A percentile compares a stretch with the other conserved stretches of the same genome.
Conservation (phyloP, 1,284 basidiomycete genomes). For the Caloboletus inedulis region DNA sequence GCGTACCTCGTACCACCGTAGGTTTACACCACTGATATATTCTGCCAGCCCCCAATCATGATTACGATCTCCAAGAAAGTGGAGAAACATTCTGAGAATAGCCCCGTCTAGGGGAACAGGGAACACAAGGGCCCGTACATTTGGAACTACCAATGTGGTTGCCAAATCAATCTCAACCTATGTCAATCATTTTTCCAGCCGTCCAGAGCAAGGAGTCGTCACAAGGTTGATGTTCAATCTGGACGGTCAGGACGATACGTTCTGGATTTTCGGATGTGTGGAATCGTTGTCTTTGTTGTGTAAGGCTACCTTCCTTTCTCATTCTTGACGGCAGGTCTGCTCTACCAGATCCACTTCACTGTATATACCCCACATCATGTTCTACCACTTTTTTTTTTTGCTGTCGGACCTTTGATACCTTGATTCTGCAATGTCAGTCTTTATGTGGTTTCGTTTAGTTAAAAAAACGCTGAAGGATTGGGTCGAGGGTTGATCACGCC, state of each 20-base stretch:
- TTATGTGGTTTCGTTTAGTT: not conserved
- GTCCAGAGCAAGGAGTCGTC: not conserved
- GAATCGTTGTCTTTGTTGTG: not conserved
- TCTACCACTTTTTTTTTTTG: not conserved
- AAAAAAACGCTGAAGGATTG: not conserved
- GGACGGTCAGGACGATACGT: not conserved
- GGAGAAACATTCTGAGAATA: slow-evolving; percentile 13
- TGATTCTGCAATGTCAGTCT: slow-evolving; percentile 1
- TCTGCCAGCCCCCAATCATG: slow-evolving; percentile 18
- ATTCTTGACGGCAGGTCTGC: not conserved
- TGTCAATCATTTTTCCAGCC: not conserved
- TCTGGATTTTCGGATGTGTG: not conserved
- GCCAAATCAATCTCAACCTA: not conserved
- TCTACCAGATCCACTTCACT: not conserved
- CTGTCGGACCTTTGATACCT: not conserved
- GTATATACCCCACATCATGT: not conserved
- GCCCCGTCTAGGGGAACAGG: slow-evolving; percentile 5
- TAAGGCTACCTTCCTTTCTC: not conserved
- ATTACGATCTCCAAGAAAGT: slow-evolving; percentile 18
- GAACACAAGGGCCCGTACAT: not conserved
- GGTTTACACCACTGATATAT: not conserved
- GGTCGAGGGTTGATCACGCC: not conserved
- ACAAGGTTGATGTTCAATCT: not conserved
- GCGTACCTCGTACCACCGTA: not conserved
- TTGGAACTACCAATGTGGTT: not conserved